Evolutionary conservation across 2,329 filamentous ascomycete species (phyloP), one percentile per base, ranked within the genome.

Genomic region (Capronia coronata): DNA sequence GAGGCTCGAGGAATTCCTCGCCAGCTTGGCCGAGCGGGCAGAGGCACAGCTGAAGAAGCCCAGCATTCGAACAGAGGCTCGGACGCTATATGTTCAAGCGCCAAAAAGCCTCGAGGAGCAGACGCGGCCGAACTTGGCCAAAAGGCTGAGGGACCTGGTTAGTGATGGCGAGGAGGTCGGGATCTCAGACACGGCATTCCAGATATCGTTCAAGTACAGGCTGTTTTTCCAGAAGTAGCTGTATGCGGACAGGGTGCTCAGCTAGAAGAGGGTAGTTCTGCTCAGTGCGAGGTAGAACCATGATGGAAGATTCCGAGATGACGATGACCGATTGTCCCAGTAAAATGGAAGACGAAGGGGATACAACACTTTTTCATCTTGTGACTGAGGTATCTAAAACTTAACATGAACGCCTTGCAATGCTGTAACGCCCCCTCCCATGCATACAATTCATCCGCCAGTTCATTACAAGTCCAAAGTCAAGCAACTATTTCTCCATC

Each of bases 31-130:
- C 1, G 80, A 86, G 61, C 79, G 86, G 58, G 87, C 93, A 2
- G 91, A 95, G 67, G 83, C 89, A 49, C 93, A 97, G 69, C 76
- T 98, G 47, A 97, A 96, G 76, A 90, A 89, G 65, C 91, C 93
- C 0, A 94, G 87, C 5, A 78, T 98, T 59, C 79, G 89, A 42
- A 80, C 80, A 0, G 83, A 91, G 60, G 79, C 80, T 46, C 93
- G 86, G 72, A 93, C 87, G 2, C 75, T 98, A 37, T 98, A 96
- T 67, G 93, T 94, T 76, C 88, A 89, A 59, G 82, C 78, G 22
- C 89, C 93, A 1, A 81, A 83, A 4, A 80, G 86, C 55, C 71
- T 98, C 47, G 87, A 95, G 64, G 81, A 88, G 69, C 80, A 88
- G 70, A 96, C 91, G 1, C 75, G 87, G 47, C 80, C 82, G 1